These are phyloP conservation scores for Vitis riparia DNA, from an alignment of 164 flowering plant species.

Conservation along the genomic window DNA sequence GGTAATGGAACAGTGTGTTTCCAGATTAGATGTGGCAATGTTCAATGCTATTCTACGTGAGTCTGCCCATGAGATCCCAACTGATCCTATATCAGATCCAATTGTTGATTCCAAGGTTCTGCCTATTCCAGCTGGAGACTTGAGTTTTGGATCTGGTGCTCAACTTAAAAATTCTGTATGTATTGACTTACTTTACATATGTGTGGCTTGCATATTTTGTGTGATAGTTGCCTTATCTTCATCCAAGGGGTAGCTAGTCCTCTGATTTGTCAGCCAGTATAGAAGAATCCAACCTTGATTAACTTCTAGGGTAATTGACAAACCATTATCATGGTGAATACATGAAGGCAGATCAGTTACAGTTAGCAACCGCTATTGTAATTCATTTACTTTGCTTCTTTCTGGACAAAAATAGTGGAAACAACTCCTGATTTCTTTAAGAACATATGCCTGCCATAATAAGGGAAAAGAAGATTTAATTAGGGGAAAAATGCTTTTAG, in stretches of 20 bases:
- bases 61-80: conserved; percentile 91
- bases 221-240: neutral
- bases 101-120: conserved; percentile 86
- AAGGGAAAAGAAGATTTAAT: too few relatives aligned
- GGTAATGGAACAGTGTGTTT: conserved; percentile 94
- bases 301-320: neutral
- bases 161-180: conserved; percentile 95
- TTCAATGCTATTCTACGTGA: conserved; percentile 98
- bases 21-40: conserved; percentile 97
- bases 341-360: neutral
- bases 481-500: too few relatives aligned
- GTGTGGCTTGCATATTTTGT: neutral
- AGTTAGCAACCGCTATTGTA: neutral
- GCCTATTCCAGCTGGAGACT: conserved; percentile 97
- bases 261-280: neutral
- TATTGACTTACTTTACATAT: conserved; percentile 2
- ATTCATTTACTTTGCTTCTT: neutral
- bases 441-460: too few relatives aligned
- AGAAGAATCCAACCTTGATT: neutral
- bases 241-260: neutral
- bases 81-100: conserved; percentile 99
- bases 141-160: conserved; percentile 99
- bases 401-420: too few relatives aligned
- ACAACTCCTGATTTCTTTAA: too few relatives aligned
- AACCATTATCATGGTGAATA: too few relatives aligned